Percentiles rank a stretch among this genome's conserved stretches.
Evolutionary conservation across 1,284 basidiomycete genomes (phyloP).

Genomic region (Peniophora sp.): DNA sequence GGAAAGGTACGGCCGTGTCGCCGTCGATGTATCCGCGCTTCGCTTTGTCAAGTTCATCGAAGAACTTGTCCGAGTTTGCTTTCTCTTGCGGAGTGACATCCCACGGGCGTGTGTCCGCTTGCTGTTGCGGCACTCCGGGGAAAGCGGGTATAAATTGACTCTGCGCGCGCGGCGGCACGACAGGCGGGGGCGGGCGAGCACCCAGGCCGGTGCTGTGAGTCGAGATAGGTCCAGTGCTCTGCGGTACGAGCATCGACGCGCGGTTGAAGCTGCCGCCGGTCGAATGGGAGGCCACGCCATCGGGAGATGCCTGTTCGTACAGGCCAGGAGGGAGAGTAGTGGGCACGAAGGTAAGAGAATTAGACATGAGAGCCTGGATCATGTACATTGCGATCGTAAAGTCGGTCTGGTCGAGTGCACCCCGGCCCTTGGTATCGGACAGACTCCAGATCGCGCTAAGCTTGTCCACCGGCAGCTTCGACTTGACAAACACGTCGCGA

Average conservation of each 20-base stretch:
- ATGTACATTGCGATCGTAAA: conserved; percentile 97
- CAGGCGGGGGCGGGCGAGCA: conserved; percentile 27
- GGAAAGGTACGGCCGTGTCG: conserved; percentile 92
- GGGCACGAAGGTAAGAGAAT: conserved; percentile 71
- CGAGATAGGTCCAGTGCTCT: conserved; percentile 57
- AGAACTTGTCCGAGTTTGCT: conserved; percentile 73
- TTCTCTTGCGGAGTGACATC: conserved; percentile 85
- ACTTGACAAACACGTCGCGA: conserved; percentile 89
- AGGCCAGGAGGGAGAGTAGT: conserved; percentile 76
- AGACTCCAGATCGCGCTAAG: conserved; percentile 94
- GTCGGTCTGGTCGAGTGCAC: conserved; percentile 84
- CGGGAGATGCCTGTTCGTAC: conserved; percentile 77
- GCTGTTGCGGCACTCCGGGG: conserved; percentile 20
- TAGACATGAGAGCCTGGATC: conserved; percentile 88
- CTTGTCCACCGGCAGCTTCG: conserved; percentile 83
- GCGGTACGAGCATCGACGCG: conserved; percentile 42
- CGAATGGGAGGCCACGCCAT: conserved; percentile 17
- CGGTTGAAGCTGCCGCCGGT: conserved; percentile 37
- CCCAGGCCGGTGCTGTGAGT: conserved; percentile 28
- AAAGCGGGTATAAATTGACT: conserved; percentile 22
- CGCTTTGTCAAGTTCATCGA: conserved; percentile 74
- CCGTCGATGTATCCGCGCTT: conserved; percentile 85
- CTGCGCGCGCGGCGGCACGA: conserved; percentile 38
- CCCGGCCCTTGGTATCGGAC: conserved; percentile 91
- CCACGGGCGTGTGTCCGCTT: conserved; percentile 40